Evolutionary conservation across 805 yeast genomes (phyloP), one percentile per base, ranked within the genome.

Genomic region (Wickerhamiella azyma): DNA sequence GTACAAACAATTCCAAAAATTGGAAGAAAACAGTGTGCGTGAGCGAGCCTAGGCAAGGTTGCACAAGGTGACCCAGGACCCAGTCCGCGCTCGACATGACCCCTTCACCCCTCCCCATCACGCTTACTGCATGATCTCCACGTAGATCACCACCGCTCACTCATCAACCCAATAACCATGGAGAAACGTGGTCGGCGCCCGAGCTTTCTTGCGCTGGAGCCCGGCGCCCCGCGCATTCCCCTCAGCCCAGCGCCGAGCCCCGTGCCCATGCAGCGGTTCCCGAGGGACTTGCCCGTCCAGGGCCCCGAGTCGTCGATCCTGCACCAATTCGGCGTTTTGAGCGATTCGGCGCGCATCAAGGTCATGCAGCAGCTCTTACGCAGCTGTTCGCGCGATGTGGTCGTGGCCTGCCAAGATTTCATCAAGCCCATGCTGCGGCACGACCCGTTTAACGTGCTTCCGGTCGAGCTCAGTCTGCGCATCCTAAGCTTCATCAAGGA

Each of bases 401-500:
- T 59, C 16, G 52, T 60, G 18, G 54, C 46, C 8, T 53, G 55
- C 26, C 47, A 45, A 38, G 54, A 59, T 30, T 58, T 48, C 28
- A 55, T 67, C 10, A 55, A 60, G 29, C 71, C 71, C 7, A 51
- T 59, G 48, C 56, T 67, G 14, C 57, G 63, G 35, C 59, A 59
- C 33, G 71, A 67, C 48, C 71, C 71, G 28, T 66, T 67, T 43
- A 68, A 64, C 38, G 59, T 63, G 36, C 57, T 89, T 42, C 98
- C 98, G 1, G 71, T 74, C 50, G 97, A 92, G 58, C 64, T 89
- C 39, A 76, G 94, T 2, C 70, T 86, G 46, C 84, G 85, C 58
- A 81, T 89, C 33, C 66, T 89, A 33, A 81, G 94, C 52, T 85
- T 83, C 62, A 65, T 89, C 53, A 95, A 85, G 59, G 92, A 96